Evolutionary conservation across 2,329 filamentous ascomycete species (phyloP).

Genomic region (Paraconiothyrium sp.): DNA sequence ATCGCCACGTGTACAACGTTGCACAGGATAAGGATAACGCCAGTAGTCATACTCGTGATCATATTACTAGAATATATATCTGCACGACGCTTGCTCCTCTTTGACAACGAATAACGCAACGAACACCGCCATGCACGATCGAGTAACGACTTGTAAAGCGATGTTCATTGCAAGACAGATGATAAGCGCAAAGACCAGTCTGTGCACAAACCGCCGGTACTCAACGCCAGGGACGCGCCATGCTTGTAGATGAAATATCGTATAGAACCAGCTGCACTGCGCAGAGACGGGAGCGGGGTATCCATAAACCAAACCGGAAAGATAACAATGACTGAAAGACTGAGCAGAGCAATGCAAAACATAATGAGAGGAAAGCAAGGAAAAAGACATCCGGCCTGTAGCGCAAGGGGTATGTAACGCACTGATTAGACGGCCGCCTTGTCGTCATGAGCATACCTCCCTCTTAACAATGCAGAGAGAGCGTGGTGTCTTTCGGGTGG

Average conservation of each 20-base stretch:
- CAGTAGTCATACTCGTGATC: no score
- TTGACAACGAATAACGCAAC: not conserved
- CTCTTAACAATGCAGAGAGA: not conserved
- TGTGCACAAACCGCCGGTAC: not conserved
- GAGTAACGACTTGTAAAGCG: not conserved
- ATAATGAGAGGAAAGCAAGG: not conserved
- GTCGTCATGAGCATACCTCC: slow-evolving; percentile 9
- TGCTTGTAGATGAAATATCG: not conserved
- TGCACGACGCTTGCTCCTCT: no score
- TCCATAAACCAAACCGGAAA: slow-evolving; percentile 23
- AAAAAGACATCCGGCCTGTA: slow-evolving; percentile 1
- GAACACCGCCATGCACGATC: not conserved
- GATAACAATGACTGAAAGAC: slow-evolving; percentile 3
- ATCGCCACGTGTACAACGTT: no score
- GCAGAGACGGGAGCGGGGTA: slow-evolving; percentile 28
- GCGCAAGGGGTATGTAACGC: slow-evolving; percentile 37
- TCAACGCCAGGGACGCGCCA: slow-evolving; percentile 1
- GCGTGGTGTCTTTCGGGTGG: not conserved
- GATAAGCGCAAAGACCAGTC: not conserved
- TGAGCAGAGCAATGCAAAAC: slow-evolving; percentile 12
- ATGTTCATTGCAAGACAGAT: not conserved
- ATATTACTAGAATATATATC: no score
- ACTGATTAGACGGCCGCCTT: slow-evolving; percentile 15
- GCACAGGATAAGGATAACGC: no score
- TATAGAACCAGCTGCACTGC: not conserved